Conservation (phyloP, 2,329 filamentous ascomycete genomes). For the Truncatella angustata region DNA sequence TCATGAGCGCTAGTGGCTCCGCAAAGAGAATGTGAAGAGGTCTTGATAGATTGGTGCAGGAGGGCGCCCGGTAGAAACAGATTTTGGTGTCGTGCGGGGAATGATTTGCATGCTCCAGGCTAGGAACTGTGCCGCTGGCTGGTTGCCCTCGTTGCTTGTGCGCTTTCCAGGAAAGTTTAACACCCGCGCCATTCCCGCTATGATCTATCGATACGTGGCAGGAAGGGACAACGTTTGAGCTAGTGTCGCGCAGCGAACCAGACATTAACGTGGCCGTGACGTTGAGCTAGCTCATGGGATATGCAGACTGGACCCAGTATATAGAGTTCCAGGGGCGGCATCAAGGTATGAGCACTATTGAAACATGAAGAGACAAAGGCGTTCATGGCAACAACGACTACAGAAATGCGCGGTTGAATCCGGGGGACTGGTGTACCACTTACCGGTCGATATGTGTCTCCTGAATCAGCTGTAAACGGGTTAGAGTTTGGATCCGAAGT, state of each 20-base stretch:
- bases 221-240: not conserved
- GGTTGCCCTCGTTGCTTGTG: not conserved
- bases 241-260: not conserved
- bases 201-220: not conserved
- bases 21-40: conserved; percentile 7
- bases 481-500: conserved; percentile 37
- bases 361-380: not conserved
- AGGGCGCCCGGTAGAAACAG: not conserved
- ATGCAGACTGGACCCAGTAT: conserved; percentile 3
- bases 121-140: not conserved
- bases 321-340: conserved; percentile 10
- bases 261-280: not conserved
- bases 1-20: conserved; percentile 13
- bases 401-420: not conserved
- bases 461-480: conserved; percentile 52
- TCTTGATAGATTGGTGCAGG: not conserved
- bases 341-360: not conserved
- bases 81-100: conserved; percentile 7
- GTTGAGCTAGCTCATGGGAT: not conserved
- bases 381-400: not conserved
- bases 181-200: not conserved
- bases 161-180: not conserved
- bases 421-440: conserved; percentile 16
- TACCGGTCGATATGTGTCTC: conserved; percentile 59
- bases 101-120: not conserved